These are phyloP conservation scores for Xylaria castorea DNA, from an alignment of 495 filamentous ascomycete genomes.

Conservation along the genomic window DNA sequence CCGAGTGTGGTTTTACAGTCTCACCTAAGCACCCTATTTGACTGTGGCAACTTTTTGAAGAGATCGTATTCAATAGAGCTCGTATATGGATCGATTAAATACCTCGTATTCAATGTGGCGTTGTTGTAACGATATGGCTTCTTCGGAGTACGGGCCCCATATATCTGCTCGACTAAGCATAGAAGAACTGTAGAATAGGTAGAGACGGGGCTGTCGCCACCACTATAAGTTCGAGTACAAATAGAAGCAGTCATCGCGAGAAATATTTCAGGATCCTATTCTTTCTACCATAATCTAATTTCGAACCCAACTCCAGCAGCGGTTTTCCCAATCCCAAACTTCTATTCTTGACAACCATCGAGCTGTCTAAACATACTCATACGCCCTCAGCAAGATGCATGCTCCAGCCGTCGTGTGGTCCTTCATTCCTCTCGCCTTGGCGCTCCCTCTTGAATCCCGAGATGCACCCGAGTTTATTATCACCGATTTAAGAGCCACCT, in stretches of 20 bases:
- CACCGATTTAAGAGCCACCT: slow-evolving; percentile 33
- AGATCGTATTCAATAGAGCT: not conserved
- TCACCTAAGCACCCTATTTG: not conserved
- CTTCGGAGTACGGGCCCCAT: not conserved
- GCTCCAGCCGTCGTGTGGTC: slow-evolving; percentile 2
- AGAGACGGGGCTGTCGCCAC: not conserved
- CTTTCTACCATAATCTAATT: not conserved
- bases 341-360: too few species aligned
- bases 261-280: not conserved
- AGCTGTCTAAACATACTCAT: too few species aligned
- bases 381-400: not conserved
- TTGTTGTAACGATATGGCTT: not conserved
- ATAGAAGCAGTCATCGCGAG: not conserved
- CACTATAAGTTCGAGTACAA: not conserved
- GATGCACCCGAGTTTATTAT: slow-evolving; percentile 33
- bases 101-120: slow-evolving; percentile 11
- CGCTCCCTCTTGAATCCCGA: slow-evolving; percentile 29
- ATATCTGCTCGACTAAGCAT: slow-evolving; percentile 1
- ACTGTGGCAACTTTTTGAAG: not conserved
- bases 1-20: not conserved
- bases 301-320: not conserved
- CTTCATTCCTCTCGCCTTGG: slow-evolving; percentile 30
- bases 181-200: not conserved
- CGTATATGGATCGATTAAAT: not conserved
- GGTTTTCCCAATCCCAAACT: not conserved